Evolutionary conservation across 2,329 filamentous ascomycete species (phyloP).

Genomic region (Aschersonia sp.): DNA sequence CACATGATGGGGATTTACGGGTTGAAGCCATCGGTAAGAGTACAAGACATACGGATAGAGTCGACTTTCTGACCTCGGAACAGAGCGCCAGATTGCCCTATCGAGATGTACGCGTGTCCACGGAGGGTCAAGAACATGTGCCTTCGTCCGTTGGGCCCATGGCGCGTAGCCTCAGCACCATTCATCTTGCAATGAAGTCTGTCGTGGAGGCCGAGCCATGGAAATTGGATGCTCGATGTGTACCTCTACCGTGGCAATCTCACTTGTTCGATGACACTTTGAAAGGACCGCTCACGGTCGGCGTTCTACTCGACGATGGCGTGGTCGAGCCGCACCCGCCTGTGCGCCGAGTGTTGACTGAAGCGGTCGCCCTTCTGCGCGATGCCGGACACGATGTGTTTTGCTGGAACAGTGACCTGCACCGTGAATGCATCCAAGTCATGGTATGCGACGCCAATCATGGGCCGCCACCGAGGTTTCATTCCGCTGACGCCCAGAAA

Average conservation of each 20-base stretch:
- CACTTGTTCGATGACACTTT: slow-evolving; percentile 23
- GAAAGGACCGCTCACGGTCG: slow-evolving; percentile 31
- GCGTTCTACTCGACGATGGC: slow-evolving; percentile 34
- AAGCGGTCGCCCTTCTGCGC: slow-evolving; percentile 21
- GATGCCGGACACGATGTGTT: slow-evolving; percentile 38
- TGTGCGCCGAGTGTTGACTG: slow-evolving; percentile 27
- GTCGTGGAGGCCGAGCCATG: slow-evolving; percentile 34
- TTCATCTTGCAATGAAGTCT: slow-evolving; percentile 32
- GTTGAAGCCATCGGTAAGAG: slow-evolving; percentile 13
- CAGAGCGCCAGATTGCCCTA: slow-evolving; percentile 45
- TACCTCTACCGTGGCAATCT: slow-evolving; percentile 38
- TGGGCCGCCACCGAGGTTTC: neutral
- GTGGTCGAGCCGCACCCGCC: slow-evolving; percentile 41
- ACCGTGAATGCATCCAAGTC: slow-evolving; percentile 39
- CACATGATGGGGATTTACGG: slow-evolving; percentile 11
- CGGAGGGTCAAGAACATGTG: slow-evolving; percentile 49
- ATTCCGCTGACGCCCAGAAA: neutral
- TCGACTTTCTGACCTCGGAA: neutral
- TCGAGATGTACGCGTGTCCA: slow-evolving; percentile 42
- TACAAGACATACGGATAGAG: neutral
- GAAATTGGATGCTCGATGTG: slow-evolving; percentile 37
- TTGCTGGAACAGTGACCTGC: slow-evolving; percentile 33
- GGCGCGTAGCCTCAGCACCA: slow-evolving; percentile 26
- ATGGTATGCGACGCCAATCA: slow-evolving; percentile 21
- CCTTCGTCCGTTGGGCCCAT: slow-evolving; percentile 49